phyloP scores from a whole-genome alignment of 2,329 filamentous ascomycete species.

The Colletotrichum sojae region DNA sequence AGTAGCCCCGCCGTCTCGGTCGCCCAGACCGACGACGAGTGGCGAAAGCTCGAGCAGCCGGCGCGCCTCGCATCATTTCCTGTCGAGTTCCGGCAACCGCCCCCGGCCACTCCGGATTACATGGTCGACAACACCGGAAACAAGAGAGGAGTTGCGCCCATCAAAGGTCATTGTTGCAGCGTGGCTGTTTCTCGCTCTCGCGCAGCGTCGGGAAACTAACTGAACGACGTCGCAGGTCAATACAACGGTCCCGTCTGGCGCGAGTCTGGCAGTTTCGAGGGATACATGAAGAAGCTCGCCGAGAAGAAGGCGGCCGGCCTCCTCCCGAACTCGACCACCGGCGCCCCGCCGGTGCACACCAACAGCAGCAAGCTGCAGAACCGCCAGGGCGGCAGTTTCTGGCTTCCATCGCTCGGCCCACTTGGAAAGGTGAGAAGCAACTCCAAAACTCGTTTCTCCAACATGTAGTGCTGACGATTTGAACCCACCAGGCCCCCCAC shows the following conservation, averaged over 20 bases:
- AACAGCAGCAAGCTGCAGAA: slow-evolving; percentile 2
- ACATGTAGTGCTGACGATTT: neutral
- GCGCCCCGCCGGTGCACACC: slow-evolving; percentile 1
- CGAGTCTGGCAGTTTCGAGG: slow-evolving; percentile 10
- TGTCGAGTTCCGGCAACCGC: neutral
- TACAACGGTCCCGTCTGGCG: neutral
- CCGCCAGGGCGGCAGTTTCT: slow-evolving; percentile 7
- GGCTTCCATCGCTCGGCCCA: neutral
- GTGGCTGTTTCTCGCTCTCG: neutral
- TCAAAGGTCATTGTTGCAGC: neutral
- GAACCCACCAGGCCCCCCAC: neutral
- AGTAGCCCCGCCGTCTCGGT: neutral
- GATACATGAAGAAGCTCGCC: slow-evolving; percentile 9
- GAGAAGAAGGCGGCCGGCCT: slow-evolving; percentile 7
- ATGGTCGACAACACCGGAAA: slow-evolving; percentile 14
- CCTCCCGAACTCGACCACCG: slow-evolving; percentile 1
- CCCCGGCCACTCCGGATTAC: slow-evolving; percentile 6
- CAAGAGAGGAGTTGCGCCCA: slow-evolving; percentile 9
- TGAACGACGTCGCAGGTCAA: neutral
- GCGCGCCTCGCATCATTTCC: slow-evolving; percentile 4
- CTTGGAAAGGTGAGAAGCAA: neutral
- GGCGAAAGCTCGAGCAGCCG: neutral
- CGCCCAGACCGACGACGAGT: neutral
- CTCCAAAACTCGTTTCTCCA: no score
- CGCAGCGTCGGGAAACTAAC: neutral